Conservation (phyloP, 176 grass and related monocot species). For the Eremochloa ophiuroides region DNA sequence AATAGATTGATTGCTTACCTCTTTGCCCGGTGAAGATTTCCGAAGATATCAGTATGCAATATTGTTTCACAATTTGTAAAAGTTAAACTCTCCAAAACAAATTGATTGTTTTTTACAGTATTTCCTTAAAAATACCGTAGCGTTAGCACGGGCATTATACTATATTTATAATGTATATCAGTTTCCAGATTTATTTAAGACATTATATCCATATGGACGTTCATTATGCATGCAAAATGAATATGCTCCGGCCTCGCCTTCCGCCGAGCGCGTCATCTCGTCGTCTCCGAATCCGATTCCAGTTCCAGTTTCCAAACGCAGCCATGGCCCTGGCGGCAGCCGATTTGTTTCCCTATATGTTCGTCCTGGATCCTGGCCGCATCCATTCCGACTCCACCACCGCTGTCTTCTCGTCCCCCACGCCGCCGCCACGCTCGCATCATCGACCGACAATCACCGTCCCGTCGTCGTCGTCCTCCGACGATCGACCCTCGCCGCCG, state of each 20-base stretch:
- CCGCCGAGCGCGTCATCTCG: background rate
- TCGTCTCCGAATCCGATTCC: background rate
- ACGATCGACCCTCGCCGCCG: background rate
- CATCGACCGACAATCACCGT: background rate
- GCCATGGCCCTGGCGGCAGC: background rate
- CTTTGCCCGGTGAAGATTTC: no score
- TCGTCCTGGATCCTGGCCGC: background rate
- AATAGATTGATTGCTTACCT: no score
- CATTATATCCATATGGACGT: background rate
- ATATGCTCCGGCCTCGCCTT: background rate
- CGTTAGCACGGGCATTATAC: no score
- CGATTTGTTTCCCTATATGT: background rate
- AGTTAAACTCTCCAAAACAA: no score
- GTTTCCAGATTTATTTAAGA: background rate
- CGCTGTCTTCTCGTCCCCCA: background rate
- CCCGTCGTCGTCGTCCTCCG: background rate
- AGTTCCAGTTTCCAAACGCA: background rate
- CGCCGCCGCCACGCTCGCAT: background rate
- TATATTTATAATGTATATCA: no score
- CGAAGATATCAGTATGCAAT: no score
- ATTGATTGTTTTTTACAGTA: no score
- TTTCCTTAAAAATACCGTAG: no score
- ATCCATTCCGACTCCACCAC: background rate
- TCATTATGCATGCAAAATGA: background rate
- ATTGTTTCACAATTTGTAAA: no score